Evolutionary conservation across 2,329 filamentous ascomycete genomes (phyloP).

Genomic region (Aspergillus oerlinghausenensis): DNA sequence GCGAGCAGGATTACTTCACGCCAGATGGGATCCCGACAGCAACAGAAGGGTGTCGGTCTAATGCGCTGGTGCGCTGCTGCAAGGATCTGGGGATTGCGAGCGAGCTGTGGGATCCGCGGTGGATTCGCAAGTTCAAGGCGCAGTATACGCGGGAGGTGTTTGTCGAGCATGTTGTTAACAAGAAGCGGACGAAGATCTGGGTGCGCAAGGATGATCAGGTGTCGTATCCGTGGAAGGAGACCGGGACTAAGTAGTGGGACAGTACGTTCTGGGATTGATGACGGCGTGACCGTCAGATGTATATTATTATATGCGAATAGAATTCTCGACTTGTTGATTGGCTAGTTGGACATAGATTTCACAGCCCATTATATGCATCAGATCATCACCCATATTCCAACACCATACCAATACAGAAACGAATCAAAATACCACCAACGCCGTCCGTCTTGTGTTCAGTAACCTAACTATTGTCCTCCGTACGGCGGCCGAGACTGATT

Average conservation of each 20-base stretch:
- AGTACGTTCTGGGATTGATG: neutral
- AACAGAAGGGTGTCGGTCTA: constrained; percentile 95
- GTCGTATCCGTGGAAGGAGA: constrained; percentile 58
- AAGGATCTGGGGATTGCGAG: constrained; percentile 94
- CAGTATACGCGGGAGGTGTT: constrained; percentile 72
- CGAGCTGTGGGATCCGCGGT: constrained; percentile 94
- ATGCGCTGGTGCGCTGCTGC: constrained; percentile 95
- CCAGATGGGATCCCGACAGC: constrained; percentile 88
- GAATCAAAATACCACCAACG: neutral
- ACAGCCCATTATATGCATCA: neutral
- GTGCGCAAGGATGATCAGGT: constrained; percentile 76
- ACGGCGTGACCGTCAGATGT: neutral
- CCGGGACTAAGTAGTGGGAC: constrained; percentile 16
- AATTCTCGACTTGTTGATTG: neutral
- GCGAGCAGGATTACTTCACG: constrained; percentile 90
- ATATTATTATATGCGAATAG: neutral
- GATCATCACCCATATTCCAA: neutral
- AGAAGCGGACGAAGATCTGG: constrained; percentile 87
- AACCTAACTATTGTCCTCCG: neutral
- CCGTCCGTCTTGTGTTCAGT: neutral
- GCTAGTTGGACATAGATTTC: neutral
- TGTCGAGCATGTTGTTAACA: constrained; percentile 81
- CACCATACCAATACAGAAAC: neutral
- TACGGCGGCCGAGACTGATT: neutral
- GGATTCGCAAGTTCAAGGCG: constrained; percentile 76